Percentiles rank a stretch among this genome's conserved stretches.
phyloP scores from a whole-genome alignment of 768 basidiomycete species.

The Pisolithus marmoratus region DNA sequence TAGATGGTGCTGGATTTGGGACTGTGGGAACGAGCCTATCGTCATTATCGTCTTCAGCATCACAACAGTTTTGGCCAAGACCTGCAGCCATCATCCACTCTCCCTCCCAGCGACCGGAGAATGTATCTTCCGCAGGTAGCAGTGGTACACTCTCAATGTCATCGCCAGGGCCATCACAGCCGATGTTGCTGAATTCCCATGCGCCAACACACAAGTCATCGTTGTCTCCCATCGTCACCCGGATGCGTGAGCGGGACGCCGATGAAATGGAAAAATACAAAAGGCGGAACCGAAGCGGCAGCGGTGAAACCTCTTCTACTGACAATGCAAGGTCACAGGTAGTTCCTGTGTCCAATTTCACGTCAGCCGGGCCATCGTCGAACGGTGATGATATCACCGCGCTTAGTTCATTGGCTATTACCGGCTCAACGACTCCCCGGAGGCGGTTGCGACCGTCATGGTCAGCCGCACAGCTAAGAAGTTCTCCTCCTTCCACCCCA shows the following conservation, averaged over 20 bases:
- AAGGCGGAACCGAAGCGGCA: conserved; percentile 76
- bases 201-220: conserved; percentile 38
- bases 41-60: conserved; percentile 59
- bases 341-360: conserved; percentile 38
- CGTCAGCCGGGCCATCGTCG: conserved; percentile 46
- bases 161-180: conserved; percentile 32
- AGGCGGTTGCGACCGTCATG: conserved; percentile 61
- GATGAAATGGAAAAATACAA: conserved; percentile 87
- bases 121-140: conserved; percentile 27
- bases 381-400: conserved; percentile 52
- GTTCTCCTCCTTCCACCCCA: conserved; percentile 34
- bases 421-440: conserved; percentile 55
- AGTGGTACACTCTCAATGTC: conserved; percentile 33
- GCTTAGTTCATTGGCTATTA: conserved; percentile 39
- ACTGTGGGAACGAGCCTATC: conserved; percentile 42
- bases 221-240: conserved; percentile 71
- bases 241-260: conserved; percentile 79
- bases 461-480: conserved; percentile 73
- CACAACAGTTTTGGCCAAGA: conserved; percentile 41
- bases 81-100: conserved; percentile 6
- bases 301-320: conserved; percentile 66
- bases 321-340: conserved; percentile 59
- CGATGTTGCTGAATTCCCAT: conserved; percentile 30
- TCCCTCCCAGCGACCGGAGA: conserved; percentile 24
- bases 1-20: conserved; percentile 40